Evolutionary conservation across 805 yeast species (phyloP), one percentile per base, ranked within the genome.

Genomic region (Metschnikowia lachancei): DNA sequence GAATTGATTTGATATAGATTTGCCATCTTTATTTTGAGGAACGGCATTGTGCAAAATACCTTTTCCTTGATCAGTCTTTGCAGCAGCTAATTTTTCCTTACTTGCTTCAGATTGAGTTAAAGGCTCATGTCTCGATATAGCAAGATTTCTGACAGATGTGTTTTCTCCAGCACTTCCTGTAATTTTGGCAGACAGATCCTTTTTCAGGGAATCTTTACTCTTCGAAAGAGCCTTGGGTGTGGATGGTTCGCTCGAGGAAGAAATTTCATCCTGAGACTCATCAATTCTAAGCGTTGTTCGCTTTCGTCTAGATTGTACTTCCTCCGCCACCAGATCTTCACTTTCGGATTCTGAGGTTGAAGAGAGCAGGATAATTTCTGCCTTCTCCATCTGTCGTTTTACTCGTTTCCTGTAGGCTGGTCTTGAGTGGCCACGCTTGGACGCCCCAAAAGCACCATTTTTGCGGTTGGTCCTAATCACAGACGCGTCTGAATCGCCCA

Each of bases 261-360:
- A 10, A 31, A n/a, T n/a, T 8, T 32, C 35, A n/a, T 29, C 32
- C 5, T 29, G 13, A 7, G 32, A 29, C 4, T 11, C 32, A 29
- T 29, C 32, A 29, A 29, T 29, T 4, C 14, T 29, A 11, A 8
- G 29, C 29, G 29, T 8, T 11, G 10, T n/a, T 12, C 24, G 24
- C 4, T 12, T 29, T 29, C 32, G 6, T 29, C 14, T 29, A 12
- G 14, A 11, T 29, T 12, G 5, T 11, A 29, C 14, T n/a, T 29
- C 32, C 13, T 29, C 32, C 32, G 4, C 32, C 41, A 38, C 35
- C 26, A 29, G 24, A 28, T 16, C 31, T 22, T 28, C 44, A 20
- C 33, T 34, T 26, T 41, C 44, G 11, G 46, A 36, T 16, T 42
- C 46, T 13, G 46, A 43, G 13, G 26, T n/a, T 5, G 46, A 37